Base-by-base conservation (phyloP, 768 basidiomycete genomes). In the Lactifluus pinguis region DNA sequence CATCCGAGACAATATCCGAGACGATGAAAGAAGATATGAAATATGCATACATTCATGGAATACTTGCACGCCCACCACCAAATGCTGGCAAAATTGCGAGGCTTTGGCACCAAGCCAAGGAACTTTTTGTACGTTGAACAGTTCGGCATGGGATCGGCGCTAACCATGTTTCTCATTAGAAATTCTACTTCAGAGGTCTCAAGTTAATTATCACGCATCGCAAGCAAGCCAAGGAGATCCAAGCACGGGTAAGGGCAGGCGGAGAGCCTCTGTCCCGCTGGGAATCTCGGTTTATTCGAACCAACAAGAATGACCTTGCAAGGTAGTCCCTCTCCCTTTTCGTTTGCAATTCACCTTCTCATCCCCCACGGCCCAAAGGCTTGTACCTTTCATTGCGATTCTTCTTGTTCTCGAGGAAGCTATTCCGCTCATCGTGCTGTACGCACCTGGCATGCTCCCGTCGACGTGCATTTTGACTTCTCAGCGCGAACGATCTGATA, bases 401-500 rank as follows among this genome's bases (percentile, higher is more conserved):
- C 79, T 90, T 32, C 69, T 89, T 30, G 70, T 92, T 14, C 75
- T 90, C 1, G 92, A 94, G 71, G 92, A 94, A 72, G 70, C 87
- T 38, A 81, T 94, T 57, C 92, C 92, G 14, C 78, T 94, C 63
- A 81, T 92, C 63, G 89, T 89, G 30, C 81, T 94, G 62, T 93
- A 89, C 68, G 84, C 82, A n/a, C 92, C 92, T 2, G 82, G 80
- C 69, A 79, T 91, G 75, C 82, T 94, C 30, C 92, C 92, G 0
- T 92, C 90, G 3, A 93, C 92, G 0, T 92, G 90, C 69, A 79
- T 93, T 57, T 80, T 94, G 6, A 88, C 92, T 1, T 84, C 87
- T 13, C 92, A 94, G 73, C 83, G 79, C 41, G 70, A 86, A 75
- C 74, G 92, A 74, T 76, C 86, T 74, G 69, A 76, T 70, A 63